Evolutionary conservation across 495 filamentous ascomycete species (phyloP).

Genomic region (Penicillium cosmopolitanum): DNA sequence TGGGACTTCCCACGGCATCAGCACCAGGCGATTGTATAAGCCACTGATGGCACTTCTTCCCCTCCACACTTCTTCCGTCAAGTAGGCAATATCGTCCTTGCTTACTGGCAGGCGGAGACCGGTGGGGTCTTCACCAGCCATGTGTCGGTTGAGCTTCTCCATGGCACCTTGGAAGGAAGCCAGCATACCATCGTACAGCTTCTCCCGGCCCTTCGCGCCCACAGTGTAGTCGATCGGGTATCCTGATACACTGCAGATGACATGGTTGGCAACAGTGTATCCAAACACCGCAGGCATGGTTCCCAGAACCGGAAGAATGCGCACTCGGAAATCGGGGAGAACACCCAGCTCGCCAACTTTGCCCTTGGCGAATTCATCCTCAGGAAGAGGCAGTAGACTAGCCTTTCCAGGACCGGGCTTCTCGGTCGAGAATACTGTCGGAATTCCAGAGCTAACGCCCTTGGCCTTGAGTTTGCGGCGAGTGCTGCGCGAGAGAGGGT

Average conservation of each 20-base stretch:
- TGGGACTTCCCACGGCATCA: slow-evolving; percentile 75
- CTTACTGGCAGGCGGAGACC: slow-evolving; percentile 80
- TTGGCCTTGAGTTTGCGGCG: slow-evolving; percentile 75
- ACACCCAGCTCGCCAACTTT: slow-evolving; percentile 83
- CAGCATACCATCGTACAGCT: slow-evolving; percentile 84
- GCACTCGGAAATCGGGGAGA: slow-evolving; percentile 87
- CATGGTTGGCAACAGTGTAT: slow-evolving; percentile 84
- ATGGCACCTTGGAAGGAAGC: slow-evolving; percentile 71
- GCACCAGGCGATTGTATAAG: slow-evolving; percentile 71
- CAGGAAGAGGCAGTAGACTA: slow-evolving; percentile 78
- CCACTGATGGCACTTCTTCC: slow-evolving; percentile 84
- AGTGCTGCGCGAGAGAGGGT: slow-evolving; percentile 84
- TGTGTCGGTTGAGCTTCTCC: slow-evolving; percentile 67
- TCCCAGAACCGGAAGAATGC: slow-evolving; percentile 91
- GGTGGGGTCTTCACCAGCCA: slow-evolving; percentile 59
- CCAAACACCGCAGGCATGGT: slow-evolving; percentile 98
- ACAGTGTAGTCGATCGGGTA: slow-evolving; percentile 86
- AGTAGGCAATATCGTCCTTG: slow-evolving; percentile 76
- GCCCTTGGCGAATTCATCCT: slow-evolving; percentile 90
- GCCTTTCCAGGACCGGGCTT: slow-evolving; percentile 92
- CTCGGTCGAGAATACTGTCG: slow-evolving; percentile 92
- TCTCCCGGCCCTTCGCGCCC: slow-evolving; percentile 76
- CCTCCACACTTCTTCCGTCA: slow-evolving; percentile 87
- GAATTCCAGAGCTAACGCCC: slow-evolving; percentile 83
- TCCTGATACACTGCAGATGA: slow-evolving; percentile 81